Conservation (phyloP, 164 flowering plant genomes). For the Vitis vinifera region DNA sequence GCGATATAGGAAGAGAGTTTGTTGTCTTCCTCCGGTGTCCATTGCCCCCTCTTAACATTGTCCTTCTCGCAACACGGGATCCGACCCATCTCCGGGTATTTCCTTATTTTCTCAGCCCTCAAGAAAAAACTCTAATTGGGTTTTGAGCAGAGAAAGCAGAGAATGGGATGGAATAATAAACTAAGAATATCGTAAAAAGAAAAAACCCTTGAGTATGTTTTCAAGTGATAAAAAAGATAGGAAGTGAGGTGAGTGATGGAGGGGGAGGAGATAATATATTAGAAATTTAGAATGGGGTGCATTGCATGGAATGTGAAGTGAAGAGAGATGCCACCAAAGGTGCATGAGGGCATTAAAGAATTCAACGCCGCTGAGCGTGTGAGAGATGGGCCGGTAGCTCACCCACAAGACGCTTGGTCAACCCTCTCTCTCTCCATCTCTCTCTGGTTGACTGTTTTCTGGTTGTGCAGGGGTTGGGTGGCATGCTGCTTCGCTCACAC, state of each 20-base stretch:
- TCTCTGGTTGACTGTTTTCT: constrained; percentile 10
- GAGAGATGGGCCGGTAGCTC: constrained; percentile 92
- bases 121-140: neutral
- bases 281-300: neutral
- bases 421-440: constrained; percentile 48
- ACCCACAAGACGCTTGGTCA: constrained; percentile 86
- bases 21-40: constrained; percentile 98
- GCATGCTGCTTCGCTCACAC: constrained; percentile 24
- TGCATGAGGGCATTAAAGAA: constrained; percentile 92
- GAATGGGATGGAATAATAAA: no score
- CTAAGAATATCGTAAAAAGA: no score
- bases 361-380: constrained; percentile 97
- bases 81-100: constrained; percentile 63
- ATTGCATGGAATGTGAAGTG: constrained; percentile 18
- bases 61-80: constrained; percentile 98
- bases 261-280: constrained; percentile 1
- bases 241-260: no score
- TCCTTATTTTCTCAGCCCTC: neutral
- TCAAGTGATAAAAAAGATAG: neutral
- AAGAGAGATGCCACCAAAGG: constrained; percentile 43
- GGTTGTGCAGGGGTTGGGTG: constrained; percentile 10
- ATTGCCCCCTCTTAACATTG: constrained; percentile 92
- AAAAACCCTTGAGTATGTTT: neutral
- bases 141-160: neutral
- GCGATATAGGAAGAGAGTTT: constrained; percentile 93